Conservation (phyloP, 2,329 filamentous ascomycete species). For the Thielaviopsis euricoi region DNA sequence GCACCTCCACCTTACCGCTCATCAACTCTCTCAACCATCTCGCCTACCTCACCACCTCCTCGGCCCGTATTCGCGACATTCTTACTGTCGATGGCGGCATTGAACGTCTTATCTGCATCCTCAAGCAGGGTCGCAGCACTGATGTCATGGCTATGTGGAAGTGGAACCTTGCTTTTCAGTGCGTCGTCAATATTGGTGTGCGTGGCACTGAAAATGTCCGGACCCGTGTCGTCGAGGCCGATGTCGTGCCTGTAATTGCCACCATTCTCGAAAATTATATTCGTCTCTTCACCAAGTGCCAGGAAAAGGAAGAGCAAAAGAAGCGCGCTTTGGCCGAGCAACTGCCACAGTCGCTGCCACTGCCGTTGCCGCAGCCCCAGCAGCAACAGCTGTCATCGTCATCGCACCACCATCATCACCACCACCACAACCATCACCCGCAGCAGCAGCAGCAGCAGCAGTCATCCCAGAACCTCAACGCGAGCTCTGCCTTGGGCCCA, state of each 20-base stretch:
- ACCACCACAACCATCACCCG: conserved; percentile 4
- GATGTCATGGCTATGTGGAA: conserved; percentile 99
- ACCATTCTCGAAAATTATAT: conserved; percentile 98
- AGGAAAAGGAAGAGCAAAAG: conserved; percentile 46
- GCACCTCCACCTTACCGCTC: conserved; percentile 88
- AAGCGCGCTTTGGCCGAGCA: conserved; percentile 29
- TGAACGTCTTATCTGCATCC: conserved; percentile 87
- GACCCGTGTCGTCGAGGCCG: conserved; percentile 90
- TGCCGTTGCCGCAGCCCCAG: no score
- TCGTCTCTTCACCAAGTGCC: conserved; percentile 82
- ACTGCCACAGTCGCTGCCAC: no score
- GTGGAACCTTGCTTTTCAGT: conserved; percentile 98
- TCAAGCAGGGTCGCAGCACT: conserved; percentile 92
- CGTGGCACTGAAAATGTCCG: conserved; percentile 86
- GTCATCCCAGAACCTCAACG: no score
- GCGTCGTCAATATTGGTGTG: conserved; percentile 96
- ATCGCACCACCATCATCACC: conserved; percentile 24
- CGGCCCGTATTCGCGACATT: conserved; percentile 91
- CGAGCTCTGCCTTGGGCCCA: no score
- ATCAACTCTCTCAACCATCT: conserved; percentile 99
- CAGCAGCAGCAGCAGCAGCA: no score
- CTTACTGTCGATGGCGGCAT: conserved; percentile 97
- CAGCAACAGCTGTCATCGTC: no score
- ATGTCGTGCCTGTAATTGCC: conserved; percentile 97
- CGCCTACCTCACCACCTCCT: conserved; percentile 94